Evolutionary conservation across 768 basidiomycete genomes (phyloP), one percentile per base, ranked within the genome.

Genomic region (Russula griseocarnosa): DNA sequence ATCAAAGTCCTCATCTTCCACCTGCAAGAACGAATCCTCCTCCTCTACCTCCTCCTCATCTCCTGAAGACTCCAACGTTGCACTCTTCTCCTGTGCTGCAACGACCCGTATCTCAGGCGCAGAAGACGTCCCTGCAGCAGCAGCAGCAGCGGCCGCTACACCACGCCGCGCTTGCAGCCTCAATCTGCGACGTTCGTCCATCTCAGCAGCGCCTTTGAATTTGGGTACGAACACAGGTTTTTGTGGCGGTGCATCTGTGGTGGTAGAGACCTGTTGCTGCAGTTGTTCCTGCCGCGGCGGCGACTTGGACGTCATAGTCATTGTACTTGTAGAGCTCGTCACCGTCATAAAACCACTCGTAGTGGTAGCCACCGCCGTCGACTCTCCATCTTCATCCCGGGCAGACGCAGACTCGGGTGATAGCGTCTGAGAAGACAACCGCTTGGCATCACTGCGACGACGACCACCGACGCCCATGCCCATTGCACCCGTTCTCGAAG

Each of bases 151-250:
- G 0, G 58, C 70, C 2, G 73, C n/a, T 72, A 80, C 63, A 42
- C 74, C 71, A 18, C 80, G 75, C 14, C 88, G 82, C 5, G 86
- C 86, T 46, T 82, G 83, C 78, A 93, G 83, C 14, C 91, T 80
- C 46, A 81, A 73, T 60, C 81, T 80, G 28, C 92, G 76, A 18
- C 90, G 78, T 5, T 81, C 83, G 66, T 92, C 92, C 90, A 92
- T 92, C 72, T 94, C 90, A n/a, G 84, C 90, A 0, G 88, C 87
- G 9, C 88, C 86, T 67, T 85, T 88, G 76, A 93, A 92, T 56
- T 83, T 86, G 20, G 91, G 91, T 28, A 88, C 78, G 69, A 91
- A 92, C 76, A 79, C 68, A 4, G 80, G 81, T 22, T 79, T 82
- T 14, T 70, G 69, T 0, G 68, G 70, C 24, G 68, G 68, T 3